Percentiles rank a stretch among this genome's conserved stretches.
Evolutionary conservation across 208 protist species (phyloP).

Genomic region (Acanthamoeba triangularis): DNA sequence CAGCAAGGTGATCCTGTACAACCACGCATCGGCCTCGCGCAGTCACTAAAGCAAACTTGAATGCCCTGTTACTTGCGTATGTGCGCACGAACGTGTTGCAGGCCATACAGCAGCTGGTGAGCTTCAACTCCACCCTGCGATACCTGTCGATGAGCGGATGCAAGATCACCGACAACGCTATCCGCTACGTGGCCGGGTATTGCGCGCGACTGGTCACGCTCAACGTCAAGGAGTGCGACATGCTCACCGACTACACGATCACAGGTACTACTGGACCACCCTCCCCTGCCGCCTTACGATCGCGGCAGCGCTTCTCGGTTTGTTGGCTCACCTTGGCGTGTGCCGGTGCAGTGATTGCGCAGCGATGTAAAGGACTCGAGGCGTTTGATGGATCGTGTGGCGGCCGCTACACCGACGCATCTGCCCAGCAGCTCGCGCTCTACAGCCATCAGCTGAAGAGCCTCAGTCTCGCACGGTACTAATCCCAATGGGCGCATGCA

Average conservation of each 20-base stretch:
- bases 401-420: constrained; percentile 49
- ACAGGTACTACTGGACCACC: constrained; percentile 51
- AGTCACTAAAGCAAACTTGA: not conserved
- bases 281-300: not conserved
- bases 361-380: constrained; percentile 54
- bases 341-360: constrained; percentile 25
- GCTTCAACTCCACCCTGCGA: constrained; percentile 41
- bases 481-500: too few relatives aligned
- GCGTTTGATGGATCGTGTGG: constrained; percentile 18
- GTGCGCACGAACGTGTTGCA: not conserved
- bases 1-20: not conserved
- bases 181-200: constrained; percentile 62
- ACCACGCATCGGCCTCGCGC: not conserved
- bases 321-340: not conserved
- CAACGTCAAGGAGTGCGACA: constrained; percentile 54
- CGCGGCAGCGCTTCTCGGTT: not conserved
- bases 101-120: constrained; percentile 33
- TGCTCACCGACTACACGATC: constrained; percentile 52
- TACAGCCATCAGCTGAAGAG: constrained; percentile 47
- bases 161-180: constrained; percentile 68
- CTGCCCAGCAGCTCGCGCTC: constrained; percentile 59
- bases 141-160: constrained; percentile 62
- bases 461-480: constrained; percentile 39
- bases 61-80: not conserved
- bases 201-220: constrained; percentile 44